These are phyloP conservation scores for Wickerhamomyces mucosus DNA, from an alignment of 805 yeast species.

Conservation along the genomic window DNA sequence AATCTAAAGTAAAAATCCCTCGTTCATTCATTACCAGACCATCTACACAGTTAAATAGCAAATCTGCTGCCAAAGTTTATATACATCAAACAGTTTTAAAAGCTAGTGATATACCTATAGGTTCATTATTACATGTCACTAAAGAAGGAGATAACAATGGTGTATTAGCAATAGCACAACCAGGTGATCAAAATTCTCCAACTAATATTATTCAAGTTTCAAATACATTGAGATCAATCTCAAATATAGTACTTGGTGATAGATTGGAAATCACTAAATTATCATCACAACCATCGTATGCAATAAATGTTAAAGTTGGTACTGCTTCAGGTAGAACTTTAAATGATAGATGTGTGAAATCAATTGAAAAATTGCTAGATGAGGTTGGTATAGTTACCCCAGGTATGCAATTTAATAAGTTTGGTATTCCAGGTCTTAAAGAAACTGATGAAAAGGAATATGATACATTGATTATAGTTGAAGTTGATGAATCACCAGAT, in stretches of 20 bases:
- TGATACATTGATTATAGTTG: constrained; percentile 13
- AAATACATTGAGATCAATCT: constrained; percentile 31
- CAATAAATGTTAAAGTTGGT: constrained; percentile 28
- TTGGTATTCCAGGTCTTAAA: constrained; percentile 10
- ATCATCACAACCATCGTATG: constrained; percentile 39
- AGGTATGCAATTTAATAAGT: constrained; percentile 31
- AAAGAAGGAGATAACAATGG: constrained; percentile 37
- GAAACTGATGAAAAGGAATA: constrained; percentile 12
- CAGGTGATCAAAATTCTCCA: constrained; percentile 25
- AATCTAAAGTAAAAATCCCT: constrained; percentile 27
- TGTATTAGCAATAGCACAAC: constrained; percentile 31
- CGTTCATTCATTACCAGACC: constrained; percentile 31
- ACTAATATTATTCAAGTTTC: constrained; percentile 39
- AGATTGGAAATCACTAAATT: constrained; percentile 38
- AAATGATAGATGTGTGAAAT: constrained; percentile 19
- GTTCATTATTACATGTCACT: constrained; percentile 35
- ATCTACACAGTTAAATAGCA: constrained; percentile 18
- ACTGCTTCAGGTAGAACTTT: constrained; percentile 14
- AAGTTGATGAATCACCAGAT: constrained; percentile 29
- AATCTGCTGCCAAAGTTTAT: constrained; percentile 27
- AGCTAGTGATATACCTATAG: constrained; percentile 35
- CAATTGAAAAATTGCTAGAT: constrained; percentile 33
- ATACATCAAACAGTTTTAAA: constrained; percentile 36
- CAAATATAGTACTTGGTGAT: constrained; percentile 40
- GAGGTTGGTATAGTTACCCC: constrained; percentile 57